Conservation (phyloP, 345 rosid genomes). For the Eutrema japonicum region DNA sequence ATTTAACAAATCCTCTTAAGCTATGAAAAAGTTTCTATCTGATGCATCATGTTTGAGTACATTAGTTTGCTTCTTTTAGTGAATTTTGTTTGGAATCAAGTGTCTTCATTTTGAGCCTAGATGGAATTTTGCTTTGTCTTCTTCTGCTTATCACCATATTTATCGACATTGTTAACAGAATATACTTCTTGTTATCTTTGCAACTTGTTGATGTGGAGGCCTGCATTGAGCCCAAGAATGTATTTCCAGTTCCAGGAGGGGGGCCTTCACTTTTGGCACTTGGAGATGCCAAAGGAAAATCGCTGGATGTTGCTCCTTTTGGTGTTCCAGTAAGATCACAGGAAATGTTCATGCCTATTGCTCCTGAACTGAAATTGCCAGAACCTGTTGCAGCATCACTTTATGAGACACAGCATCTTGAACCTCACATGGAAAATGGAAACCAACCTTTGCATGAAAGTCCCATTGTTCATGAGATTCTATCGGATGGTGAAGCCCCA, state of each 20-base stretch:
- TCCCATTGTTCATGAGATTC: slow-evolving; percentile 49
- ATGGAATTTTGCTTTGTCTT: slow-evolving; percentile 17
- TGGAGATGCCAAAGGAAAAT: slow-evolving; percentile 35
- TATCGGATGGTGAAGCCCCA: slow-evolving; percentile 56
- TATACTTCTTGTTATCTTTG: slow-evolving; percentile 25
- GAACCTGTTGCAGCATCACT: slow-evolving; percentile 44
- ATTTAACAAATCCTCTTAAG: slow-evolving; percentile 12
- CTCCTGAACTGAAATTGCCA: slow-evolving; percentile 34
- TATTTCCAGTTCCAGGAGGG: slow-evolving; percentile 52
- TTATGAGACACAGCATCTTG: slow-evolving; percentile 53
- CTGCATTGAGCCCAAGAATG: slow-evolving; percentile 59
- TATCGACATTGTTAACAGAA: slow-evolving; percentile 5
- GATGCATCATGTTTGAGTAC: slow-evolving; percentile 7
- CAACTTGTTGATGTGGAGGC: slow-evolving; percentile 63
- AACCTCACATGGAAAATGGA: slow-evolving; percentile 47
- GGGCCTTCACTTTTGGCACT: slow-evolving; percentile 36
- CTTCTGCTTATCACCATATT: slow-evolving; percentile 23
- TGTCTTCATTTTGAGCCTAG: slow-evolving; percentile 11
- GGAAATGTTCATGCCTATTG: slow-evolving; percentile 34
- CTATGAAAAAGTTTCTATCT: not conserved
- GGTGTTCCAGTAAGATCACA: slow-evolving; percentile 35
- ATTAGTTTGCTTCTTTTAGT: slow-evolving; percentile 17
- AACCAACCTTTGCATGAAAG: slow-evolving; percentile 45
- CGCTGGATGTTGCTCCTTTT: slow-evolving; percentile 38
- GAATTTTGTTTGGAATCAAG: slow-evolving; percentile 12